phyloP scores from a whole-genome alignment of 176 grass and related monocot genomes.

The Phoenix dactylifera region DNA sequence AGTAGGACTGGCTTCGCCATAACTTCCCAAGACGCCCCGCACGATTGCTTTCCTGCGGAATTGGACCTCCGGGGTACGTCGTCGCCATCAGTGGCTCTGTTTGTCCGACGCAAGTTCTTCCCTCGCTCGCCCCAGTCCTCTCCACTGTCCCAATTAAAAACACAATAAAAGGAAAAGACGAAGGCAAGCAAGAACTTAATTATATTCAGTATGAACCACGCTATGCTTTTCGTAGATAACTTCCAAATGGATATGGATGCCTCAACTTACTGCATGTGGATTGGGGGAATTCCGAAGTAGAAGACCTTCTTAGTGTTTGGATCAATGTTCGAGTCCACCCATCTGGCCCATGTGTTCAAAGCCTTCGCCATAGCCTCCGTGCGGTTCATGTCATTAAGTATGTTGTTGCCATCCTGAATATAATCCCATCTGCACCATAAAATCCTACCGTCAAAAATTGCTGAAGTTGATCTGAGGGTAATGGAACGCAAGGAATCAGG shows the following conservation, averaged over 20 bases:
- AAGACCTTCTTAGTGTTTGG: conserved; percentile 39
- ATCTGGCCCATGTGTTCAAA: conserved; percentile 56
- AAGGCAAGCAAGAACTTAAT: no score
- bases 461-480: no score
- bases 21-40: background rate
- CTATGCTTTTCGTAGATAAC: background rate
- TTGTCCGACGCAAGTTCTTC: background rate
- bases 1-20: background rate
- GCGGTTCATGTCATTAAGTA: conserved; percentile 57
- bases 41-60: background rate
- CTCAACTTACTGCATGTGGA: conserved; percentile 42
- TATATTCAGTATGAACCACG: no score
- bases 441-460: no score
- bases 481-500: no score
- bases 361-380: conserved; percentile 54
- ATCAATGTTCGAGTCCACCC: conserved; percentile 53
- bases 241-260: background rate
- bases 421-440: conserved; percentile 56
- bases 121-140: background rate
- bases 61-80: background rate
- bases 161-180: no score
- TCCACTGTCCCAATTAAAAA: background rate
- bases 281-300: conserved; percentile 68
- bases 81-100: background rate
- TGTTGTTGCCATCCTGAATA: conserved; percentile 29